Evolutionary conservation across 305 asterid species (phyloP).

Genomic region (Rubia occidens): DNA sequence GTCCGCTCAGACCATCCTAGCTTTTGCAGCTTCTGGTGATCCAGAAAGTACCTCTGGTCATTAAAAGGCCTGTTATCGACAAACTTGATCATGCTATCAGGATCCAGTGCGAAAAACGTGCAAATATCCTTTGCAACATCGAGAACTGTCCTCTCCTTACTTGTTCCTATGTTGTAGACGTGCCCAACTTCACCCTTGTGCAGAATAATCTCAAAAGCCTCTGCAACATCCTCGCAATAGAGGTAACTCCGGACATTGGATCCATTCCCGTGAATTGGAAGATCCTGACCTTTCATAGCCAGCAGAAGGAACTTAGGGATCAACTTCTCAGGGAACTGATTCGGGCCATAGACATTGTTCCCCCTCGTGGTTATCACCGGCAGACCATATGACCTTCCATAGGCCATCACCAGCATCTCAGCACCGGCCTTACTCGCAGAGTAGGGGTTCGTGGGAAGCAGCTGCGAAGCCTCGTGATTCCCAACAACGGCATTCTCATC

Average conservation of each 20-base stretch:
- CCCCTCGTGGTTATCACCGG: constrained; percentile 34
- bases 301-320: constrained; percentile 22
- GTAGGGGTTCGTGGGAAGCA: constrained; percentile 80
- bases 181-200: constrained; percentile 22
- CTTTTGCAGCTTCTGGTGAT: constrained; percentile 18
- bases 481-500: constrained; percentile 85
- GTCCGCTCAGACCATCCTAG: constrained; percentile 20
- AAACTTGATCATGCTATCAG: constrained; percentile 11
- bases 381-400: constrained; percentile 74
- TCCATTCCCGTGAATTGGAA: constrained; percentile 23
- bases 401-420: constrained; percentile 94
- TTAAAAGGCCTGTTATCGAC: constrained; percentile 23
- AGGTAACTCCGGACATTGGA: constrained; percentile 21
- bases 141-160: constrained; percentile 18
- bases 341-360: constrained; percentile 23
- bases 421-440: constrained; percentile 95
- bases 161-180: constrained; percentile 22
- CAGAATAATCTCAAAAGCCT: constrained; percentile 21
- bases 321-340: constrained; percentile 22
- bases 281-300: constrained; percentile 18
- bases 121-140: constrained; percentile 23
- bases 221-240: constrained; percentile 24
- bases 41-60: constrained; percentile 22
- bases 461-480: constrained; percentile 85
- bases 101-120: constrained; percentile 14